Evolutionary conservation across 345 rosid genomes (phyloP).

Genomic region (Draba incana): DNA sequence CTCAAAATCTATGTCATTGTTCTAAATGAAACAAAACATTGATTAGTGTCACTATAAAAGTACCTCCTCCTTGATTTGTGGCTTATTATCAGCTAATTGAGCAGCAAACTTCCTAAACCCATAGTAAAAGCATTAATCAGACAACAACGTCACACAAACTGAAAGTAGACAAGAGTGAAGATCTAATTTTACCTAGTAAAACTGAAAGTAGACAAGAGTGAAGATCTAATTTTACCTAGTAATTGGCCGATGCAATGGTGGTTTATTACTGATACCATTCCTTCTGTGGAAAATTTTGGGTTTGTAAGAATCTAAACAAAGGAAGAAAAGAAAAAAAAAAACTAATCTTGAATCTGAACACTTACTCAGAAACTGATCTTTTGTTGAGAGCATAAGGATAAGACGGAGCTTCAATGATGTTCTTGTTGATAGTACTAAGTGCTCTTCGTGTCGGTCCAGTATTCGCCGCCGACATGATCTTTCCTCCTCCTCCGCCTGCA

Average conservation of each 20-base stretch:
- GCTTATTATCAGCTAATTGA: slow-evolving; percentile 65
- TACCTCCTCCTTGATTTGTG: slow-evolving; percentile 54
- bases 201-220: slow-evolving; percentile 12
- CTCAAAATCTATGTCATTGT: slow-evolving; percentile 1
- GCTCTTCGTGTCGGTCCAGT: slow-evolving; percentile 68
- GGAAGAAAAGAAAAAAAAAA: not conserved
- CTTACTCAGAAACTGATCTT: slow-evolving; percentile 67
- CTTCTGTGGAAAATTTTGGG: slow-evolving; percentile 38
- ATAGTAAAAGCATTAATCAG: slow-evolving; percentile 18
- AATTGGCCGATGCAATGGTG: slow-evolving; percentile 73
- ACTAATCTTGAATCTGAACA: slow-evolving; percentile 19
- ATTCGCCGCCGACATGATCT: slow-evolving; percentile 46
- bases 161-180: slow-evolving; percentile 18
- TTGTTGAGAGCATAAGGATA: slow-evolving; percentile 71
- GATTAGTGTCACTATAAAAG: slow-evolving; percentile 16
- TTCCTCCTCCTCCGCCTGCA: slow-evolving; percentile 53
- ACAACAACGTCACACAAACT: slow-evolving; percentile 16
- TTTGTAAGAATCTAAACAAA: slow-evolving; percentile 4
- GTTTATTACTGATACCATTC: slow-evolving; percentile 52
- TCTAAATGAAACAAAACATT: slow-evolving; percentile 6
- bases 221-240: slow-evolving; percentile 63
- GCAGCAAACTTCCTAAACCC: slow-evolving; percentile 74
- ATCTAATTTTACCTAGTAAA: no score
- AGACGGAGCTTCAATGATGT: slow-evolving; percentile 56
- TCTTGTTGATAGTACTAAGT: slow-evolving; percentile 64